phyloP scores from a whole-genome alignment of 1,139 yeast species.

The Candida glucosophila region DNA sequence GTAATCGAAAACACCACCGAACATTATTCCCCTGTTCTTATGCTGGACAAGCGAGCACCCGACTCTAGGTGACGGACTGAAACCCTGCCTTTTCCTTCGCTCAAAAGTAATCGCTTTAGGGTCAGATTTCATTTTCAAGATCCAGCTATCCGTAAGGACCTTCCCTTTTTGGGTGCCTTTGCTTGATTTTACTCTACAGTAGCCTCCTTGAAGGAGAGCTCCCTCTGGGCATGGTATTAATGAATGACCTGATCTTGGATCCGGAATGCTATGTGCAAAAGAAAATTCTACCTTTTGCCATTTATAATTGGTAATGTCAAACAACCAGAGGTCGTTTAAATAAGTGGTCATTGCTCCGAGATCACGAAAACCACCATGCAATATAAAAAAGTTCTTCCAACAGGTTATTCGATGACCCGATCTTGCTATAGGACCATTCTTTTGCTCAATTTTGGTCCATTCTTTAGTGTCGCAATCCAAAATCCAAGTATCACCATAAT shows the following conservation, averaged over 20 bases:
- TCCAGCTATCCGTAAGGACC: slow-evolving; percentile 80
- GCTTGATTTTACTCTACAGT: slow-evolving; percentile 84
- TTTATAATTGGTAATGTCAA: slow-evolving; percentile 80
- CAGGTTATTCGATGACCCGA: slow-evolving; percentile 87
- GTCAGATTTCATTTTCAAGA: slow-evolving; percentile 79
- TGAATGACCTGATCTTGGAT: slow-evolving; percentile 91
- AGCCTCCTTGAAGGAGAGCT: slow-evolving; percentile 86
- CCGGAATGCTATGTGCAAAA: slow-evolving; percentile 72
- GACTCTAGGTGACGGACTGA: slow-evolving; percentile 86
- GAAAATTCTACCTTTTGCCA: slow-evolving; percentile 92
- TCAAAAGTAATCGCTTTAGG: slow-evolving; percentile 80
- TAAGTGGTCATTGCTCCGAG: slow-evolving; percentile 79
- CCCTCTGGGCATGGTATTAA: slow-evolving; percentile 78
- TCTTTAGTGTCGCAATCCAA: slow-evolving; percentile 77
- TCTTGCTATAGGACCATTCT: slow-evolving; percentile 68
- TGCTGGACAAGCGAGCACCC: slow-evolving; percentile 88
- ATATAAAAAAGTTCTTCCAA: slow-evolving; percentile 82
- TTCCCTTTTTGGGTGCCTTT: slow-evolving; percentile 90
- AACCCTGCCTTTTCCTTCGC: slow-evolving; percentile 81
- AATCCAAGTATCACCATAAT: slow-evolving; percentile 94
- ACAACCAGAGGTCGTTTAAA: slow-evolving; percentile 81
- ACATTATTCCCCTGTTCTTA: slow-evolving; percentile 85
- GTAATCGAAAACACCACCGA: slow-evolving; percentile 93
- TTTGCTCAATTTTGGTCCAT: slow-evolving; percentile 80
- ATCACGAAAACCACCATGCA: slow-evolving; percentile 93